phyloP scores from a whole-genome alignment of 495 filamentous ascomycete species.

The Saxophila tyrrhenica region DNA sequence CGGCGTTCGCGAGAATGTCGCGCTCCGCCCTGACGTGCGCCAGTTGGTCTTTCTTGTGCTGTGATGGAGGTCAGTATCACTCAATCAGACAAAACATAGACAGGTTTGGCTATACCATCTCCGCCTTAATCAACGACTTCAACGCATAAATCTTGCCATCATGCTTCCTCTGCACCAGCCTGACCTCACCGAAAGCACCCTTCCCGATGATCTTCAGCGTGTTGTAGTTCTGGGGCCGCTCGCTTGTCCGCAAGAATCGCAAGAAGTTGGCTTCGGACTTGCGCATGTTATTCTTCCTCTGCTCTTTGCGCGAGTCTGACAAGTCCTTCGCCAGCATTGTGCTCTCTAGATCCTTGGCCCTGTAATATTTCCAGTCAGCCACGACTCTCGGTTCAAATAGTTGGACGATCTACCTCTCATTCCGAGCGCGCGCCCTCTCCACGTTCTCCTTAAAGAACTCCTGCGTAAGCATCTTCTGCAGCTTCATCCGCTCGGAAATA shows the following conservation, averaged over 20 bases:
- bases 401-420: conserved; percentile 56
- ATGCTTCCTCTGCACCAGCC: conserved; percentile 88
- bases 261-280: conserved; percentile 83
- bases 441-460: conserved; percentile 96
- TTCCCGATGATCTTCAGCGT: conserved; percentile 98
- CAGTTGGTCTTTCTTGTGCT: conserved; percentile 95
- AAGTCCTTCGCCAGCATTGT: conserved; percentile 62
- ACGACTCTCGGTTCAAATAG: background rate
- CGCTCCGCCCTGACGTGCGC: conserved; percentile 97
- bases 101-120: conserved; percentile 59
- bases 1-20: conserved; percentile 94
- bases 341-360: conserved; percentile 82
- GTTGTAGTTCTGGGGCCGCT: conserved; percentile 81
- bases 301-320: conserved; percentile 61
- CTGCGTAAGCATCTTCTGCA: conserved; percentile 48
- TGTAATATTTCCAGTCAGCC: conserved; percentile 24
- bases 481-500: conserved; percentile 32
- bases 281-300: conserved; percentile 63
- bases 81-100: background rate
- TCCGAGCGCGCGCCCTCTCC: conserved; percentile 78
- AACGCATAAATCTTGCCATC: conserved; percentile 96
- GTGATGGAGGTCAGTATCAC: background rate
- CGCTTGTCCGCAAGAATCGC: conserved; percentile 85
- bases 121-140: conserved; percentile 94
- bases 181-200: conserved; percentile 96